Evolutionary conservation across 129 eudicot species (phyloP).

Genomic region (Silybum marianum): DNA sequence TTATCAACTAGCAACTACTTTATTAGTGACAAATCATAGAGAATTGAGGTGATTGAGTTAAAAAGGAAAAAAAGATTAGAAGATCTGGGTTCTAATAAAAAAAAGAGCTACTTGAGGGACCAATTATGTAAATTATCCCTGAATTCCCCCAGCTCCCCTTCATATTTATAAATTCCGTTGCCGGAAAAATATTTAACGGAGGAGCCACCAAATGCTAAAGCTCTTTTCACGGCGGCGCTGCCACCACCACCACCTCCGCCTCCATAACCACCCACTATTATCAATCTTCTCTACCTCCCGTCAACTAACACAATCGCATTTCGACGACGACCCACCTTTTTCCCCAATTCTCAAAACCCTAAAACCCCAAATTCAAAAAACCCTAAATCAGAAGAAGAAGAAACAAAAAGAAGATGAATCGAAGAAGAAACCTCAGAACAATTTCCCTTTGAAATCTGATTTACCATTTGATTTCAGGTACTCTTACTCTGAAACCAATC

Average conservation of each 20-base stretch:
- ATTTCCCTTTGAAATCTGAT: constrained; percentile 46
- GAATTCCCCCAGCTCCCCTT: neutral
- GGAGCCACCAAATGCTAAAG: constrained; percentile 37
- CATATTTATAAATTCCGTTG: neutral
- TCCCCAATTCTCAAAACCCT: constrained; percentile 41
- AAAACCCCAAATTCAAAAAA: constrained; percentile 25
- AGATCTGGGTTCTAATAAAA: neutral
- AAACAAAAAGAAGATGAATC: constrained; percentile 18
- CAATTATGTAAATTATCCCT: neutral
- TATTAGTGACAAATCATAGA: neutral
- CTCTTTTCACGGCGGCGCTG: constrained; percentile 46
- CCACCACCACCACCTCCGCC: constrained; percentile 31
- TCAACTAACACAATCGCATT: constrained; percentile 31
- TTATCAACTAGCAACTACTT: no score
- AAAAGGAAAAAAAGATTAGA: no score
- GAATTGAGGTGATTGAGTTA: no score
- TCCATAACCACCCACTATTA: constrained; percentile 3
- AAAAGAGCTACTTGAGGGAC: neutral
- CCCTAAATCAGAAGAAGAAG: constrained; percentile 8
- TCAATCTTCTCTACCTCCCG: constrained; percentile 16
- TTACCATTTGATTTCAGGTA: constrained; percentile 86
- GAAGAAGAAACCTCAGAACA: constrained; percentile 18
- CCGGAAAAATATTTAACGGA: neutral
- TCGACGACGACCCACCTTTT: constrained; percentile 74
- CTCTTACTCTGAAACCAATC: constrained; percentile 81